Evolutionary conservation across 257 asterid genomes (phyloP), one percentile per base, ranked within the genome.

Genomic region (Ehretia macrophylla): DNA sequence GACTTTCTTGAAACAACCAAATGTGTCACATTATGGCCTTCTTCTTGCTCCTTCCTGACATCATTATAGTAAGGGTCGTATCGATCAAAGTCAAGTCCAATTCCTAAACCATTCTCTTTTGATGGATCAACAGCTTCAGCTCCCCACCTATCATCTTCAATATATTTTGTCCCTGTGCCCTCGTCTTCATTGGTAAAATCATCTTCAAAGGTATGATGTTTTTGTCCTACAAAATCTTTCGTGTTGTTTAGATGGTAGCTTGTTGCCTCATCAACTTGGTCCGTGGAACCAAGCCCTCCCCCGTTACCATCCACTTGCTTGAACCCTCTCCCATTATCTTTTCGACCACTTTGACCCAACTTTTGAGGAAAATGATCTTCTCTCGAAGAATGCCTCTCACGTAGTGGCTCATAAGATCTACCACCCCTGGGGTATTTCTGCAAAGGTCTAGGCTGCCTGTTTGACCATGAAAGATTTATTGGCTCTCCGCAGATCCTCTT

Each of bases 401-500:
- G 44, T 55, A 70, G 72, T 21, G 70, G 71, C 63, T 61, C 74
- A 21, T 32, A 68, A 11, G 40, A 14, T 54, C 74, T 68, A 35
- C 65, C 83, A 57, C 79, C 74, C 60, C 67, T 35, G 32, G 71
- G 52, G 56, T 46, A 64, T 60, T 82, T 69, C 57, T 51, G 78
- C 55, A 63, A 37, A 14, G 52, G 60, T 21, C 18, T 76, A 59
- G 85, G 89, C 79, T 83, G 87, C 71, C 62, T 71, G n/a, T 75
- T 86, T 42, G 95, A 81, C 89, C 85, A 84, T 10, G 82, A 73
- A 55, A 86, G 47, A 21, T 75, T 77, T 32, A 86, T 67, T 32
- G 74, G 69, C 75, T 77, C 76, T 17, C 89, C 87, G 65, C 89
- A 86, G 20, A 86, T 81, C 63, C 71, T 81, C 55, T 72, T 75